phyloP scores from a whole-genome alignment of 192 early-diverging fungal species.

The Coemansia sp. region DNA sequence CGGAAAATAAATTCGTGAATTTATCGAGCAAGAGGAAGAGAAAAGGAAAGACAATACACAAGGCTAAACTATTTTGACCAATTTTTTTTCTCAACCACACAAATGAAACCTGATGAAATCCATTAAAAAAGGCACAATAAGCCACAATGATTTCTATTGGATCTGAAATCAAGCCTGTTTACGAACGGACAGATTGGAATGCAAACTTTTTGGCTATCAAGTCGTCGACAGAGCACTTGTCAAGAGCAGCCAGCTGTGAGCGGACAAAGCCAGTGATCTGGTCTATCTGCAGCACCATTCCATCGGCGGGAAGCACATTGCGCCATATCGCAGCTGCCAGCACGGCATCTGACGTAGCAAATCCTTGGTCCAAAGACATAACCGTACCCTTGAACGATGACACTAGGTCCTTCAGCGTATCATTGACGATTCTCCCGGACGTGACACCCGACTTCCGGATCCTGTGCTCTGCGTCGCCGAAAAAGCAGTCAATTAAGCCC shows the following conservation, averaged over 20 bases:
- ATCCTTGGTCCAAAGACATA: slow-evolving; percentile 91
- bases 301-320: slow-evolving; percentile 47
- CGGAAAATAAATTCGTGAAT: background rate
- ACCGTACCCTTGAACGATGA: slow-evolving; percentile 85
- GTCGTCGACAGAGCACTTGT: slow-evolving; percentile 19
- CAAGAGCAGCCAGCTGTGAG: slow-evolving; percentile 29
- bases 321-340: slow-evolving; percentile 90
- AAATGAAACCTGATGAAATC: too few relatives aligned
- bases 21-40: background rate
- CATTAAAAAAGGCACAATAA: too few relatives aligned
- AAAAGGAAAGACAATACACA: background rate
- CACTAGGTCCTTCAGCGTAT: slow-evolving; percentile 80
- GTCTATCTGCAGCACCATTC: slow-evolving; percentile 32
- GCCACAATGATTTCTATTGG: too few relatives aligned
- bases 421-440: slow-evolving; percentile 70
- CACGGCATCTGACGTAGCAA: slow-evolving; percentile 82
- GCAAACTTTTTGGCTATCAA: slow-evolving; percentile 31
- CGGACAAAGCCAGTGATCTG: slow-evolving; percentile 29
- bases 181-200: slow-evolving; percentile 12
- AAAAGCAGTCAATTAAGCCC: slow-evolving; percentile 84
- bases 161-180: background rate
- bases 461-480: slow-evolving; percentile 84
- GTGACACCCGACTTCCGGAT: slow-evolving; percentile 80
- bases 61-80: too few relatives aligned
- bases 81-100: too few relatives aligned